Evolutionary conservation across 257 asterid genomes (phyloP).

Genomic region (Thymus quinquecostatus): DNA sequence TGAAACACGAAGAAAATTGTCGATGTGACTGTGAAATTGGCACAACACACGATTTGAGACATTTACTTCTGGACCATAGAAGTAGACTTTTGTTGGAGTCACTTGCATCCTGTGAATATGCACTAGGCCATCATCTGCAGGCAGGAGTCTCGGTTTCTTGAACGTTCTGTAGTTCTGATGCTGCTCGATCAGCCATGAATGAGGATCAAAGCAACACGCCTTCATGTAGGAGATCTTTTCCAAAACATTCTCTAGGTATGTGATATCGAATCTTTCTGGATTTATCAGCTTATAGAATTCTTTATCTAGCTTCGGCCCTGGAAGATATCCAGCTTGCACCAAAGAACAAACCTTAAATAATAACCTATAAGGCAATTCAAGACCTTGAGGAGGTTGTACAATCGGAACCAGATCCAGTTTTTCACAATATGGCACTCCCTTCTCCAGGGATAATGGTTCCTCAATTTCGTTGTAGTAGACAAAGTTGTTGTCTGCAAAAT

Average conservation of each 20-base stretch:
- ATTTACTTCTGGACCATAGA: constrained; percentile 80
- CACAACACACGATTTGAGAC: constrained; percentile 84
- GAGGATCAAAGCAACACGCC: constrained; percentile 90
- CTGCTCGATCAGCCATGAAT: constrained; percentile 62
- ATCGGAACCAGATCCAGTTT: constrained; percentile 65
- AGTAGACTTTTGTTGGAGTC: constrained; percentile 85
- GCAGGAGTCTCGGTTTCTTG: constrained; percentile 60
- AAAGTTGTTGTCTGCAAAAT: constrained; percentile 54
- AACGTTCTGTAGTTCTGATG: constrained; percentile 40
- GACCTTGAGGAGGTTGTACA: constrained; percentile 51
- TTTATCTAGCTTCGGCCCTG: constrained; percentile 63
- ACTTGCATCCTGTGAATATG: constrained; percentile 80
- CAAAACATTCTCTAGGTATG: constrained; percentile 65
- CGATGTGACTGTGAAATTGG: constrained; percentile 51
- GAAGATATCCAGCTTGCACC: constrained; percentile 83
- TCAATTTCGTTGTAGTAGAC: constrained; percentile 55
- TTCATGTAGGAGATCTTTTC: constrained; percentile 58
- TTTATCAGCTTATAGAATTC: constrained; percentile 58
- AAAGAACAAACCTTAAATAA: constrained; percentile 65
- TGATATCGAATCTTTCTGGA: constrained; percentile 42
- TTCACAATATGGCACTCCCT: constrained; percentile 49
- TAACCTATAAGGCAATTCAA: constrained; percentile 58
- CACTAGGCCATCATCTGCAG: constrained; percentile 69
- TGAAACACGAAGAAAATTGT: constrained; percentile 85
- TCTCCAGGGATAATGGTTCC: constrained; percentile 42